Evolutionary conservation across 768 basidiomycete genomes (phyloP), one percentile per base, ranked within the genome.

Genomic region (Leccinum disarticulatum): DNA sequence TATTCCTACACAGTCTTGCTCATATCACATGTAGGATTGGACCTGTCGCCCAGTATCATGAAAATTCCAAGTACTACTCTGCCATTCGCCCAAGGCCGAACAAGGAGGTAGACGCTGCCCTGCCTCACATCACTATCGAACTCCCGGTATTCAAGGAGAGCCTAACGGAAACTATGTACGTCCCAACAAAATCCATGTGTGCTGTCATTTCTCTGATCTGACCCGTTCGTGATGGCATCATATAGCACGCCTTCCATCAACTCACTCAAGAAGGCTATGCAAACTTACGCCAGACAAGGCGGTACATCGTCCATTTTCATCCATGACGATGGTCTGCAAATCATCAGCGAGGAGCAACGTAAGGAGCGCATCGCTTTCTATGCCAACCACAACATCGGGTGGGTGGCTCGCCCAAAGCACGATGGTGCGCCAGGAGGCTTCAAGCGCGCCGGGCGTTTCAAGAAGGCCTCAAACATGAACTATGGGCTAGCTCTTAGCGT

Each of bases 401-500:
- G 81, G 77, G 81, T 85, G 47, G 82, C 86, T 30, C 78, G 86
- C 47, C 86, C 86, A 0, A 76, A 76, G 64, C 84, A 87, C 1
- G 67, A 70, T 5, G 17, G 49, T 3, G 27, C 67, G 1, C 67
- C 70, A 0, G 57, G 28, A 4, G 73, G 69, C 5, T 73, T 71
- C 54, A 76, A 72, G 19, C 74, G 77, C 33, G 71, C 88, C 0
- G 93, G 93, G 15, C 82, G 93, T 14, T 96, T 96, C 84, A 95
- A 96, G 79, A 96, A 96, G 73, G 92, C 93, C 1, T 87, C 86
- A 33, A 96, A 96, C 73, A 88, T 95, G 88, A 95, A 95, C 70
- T 93, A 88, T 66, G 91, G 84, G 3, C 71, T 82, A 19, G 76
- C 72, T 17, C 64, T 82, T 3, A 78, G 77, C 1, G 70, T 81